Evolutionary conservation across 164 flowering plant genomes (phyloP).

Genomic region (Aristolochia fimbriata): DNA sequence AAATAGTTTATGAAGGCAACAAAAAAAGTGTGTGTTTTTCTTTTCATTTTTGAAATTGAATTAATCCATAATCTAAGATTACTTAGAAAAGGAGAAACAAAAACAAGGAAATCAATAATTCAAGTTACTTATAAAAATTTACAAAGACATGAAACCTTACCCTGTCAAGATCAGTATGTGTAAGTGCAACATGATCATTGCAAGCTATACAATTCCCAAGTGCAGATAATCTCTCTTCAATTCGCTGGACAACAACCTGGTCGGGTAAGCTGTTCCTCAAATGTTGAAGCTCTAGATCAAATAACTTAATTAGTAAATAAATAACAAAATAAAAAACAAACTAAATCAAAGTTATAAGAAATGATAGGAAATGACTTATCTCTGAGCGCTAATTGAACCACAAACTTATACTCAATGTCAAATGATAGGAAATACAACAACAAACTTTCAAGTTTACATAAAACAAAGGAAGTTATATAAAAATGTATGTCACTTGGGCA

Average conservation of each 20-base stretch:
- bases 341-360: background rate
- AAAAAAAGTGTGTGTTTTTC: too few relatives aligned
- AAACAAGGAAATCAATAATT: background rate
- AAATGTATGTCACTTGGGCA: background rate
- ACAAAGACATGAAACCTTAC: slow-evolving; percentile 21
- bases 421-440: too few relatives aligned
- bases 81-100: background rate
- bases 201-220: slow-evolving; percentile 89
- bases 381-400: too few relatives aligned
- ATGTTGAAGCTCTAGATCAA: slow-evolving; percentile 69
- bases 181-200: slow-evolving; percentile 93
- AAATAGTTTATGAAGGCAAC: too few relatives aligned
- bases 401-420: too few relatives aligned
- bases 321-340: background rate
- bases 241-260: slow-evolving; percentile 80
- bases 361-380: too few relatives aligned
- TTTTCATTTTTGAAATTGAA: too few relatives aligned
- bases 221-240: slow-evolving; percentile 86
- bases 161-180: slow-evolving; percentile 90
- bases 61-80: background rate
- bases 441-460: too few relatives aligned
- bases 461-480: too few relatives aligned
- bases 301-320: background rate
- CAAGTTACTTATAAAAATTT: background rate
- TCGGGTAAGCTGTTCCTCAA: slow-evolving; percentile 88